Percentiles rank a stretch among this genome's conserved stretches.
Evolutionary conservation across 139 green algal genomes (phyloP).

Genomic region (Coelastrella sp.): DNA sequence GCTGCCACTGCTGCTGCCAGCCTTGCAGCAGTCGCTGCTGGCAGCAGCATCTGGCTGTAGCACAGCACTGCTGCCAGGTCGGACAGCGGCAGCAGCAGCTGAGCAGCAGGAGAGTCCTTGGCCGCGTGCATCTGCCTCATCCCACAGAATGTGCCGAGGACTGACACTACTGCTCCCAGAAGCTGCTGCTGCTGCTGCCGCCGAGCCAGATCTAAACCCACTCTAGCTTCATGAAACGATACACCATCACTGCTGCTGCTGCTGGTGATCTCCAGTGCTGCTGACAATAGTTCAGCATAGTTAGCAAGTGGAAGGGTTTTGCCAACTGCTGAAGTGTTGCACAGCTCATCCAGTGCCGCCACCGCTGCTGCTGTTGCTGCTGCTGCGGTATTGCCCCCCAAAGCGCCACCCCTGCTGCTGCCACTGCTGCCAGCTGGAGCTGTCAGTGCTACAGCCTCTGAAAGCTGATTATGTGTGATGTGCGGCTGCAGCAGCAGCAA

Average conservation of each 20-base stretch:
- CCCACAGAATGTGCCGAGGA: slow-evolving; percentile 31
- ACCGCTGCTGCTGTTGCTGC: background rate
- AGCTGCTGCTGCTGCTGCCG: slow-evolving; percentile 27
- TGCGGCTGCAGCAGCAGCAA: slow-evolving; percentile 27
- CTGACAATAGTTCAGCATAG: slow-evolving; percentile 10
- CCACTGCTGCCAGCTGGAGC: background rate
- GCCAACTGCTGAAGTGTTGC: background rate
- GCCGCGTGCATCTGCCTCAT: background rate
- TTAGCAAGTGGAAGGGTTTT: background rate
- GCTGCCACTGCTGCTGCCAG: slow-evolving; percentile 23
- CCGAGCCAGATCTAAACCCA: background rate
- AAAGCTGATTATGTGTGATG: background rate
- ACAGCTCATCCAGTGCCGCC: background rate
- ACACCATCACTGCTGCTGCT: background rate
- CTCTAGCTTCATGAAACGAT: background rate
- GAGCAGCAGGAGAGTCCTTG: background rate
- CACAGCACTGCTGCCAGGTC: slow-evolving; percentile 45
- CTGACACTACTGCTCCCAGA: slow-evolving; percentile 9
- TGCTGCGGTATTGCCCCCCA: too few species aligned
- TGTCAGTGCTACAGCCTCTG: background rate
- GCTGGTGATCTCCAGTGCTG: background rate
- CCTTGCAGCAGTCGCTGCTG: background rate
- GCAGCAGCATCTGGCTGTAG: slow-evolving; percentile 21
- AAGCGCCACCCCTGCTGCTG: too few species aligned
- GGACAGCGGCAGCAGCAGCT: slow-evolving; percentile 29